phyloP scores from a whole-genome alignment of 345 rosid species.

The Nephelium lappaceum region DNA sequence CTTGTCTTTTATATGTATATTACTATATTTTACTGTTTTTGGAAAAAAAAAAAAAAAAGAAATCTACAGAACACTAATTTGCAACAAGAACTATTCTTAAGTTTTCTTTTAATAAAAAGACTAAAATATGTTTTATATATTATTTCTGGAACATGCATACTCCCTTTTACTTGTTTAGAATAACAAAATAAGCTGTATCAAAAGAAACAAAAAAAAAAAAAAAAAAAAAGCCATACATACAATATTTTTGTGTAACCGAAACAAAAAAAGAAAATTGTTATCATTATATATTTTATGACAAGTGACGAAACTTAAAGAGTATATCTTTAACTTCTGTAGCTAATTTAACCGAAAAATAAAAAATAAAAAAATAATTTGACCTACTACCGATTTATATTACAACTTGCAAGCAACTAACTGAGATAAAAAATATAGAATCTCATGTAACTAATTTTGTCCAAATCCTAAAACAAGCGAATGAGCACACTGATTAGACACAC shows the following conservation, averaged over 20 bases:
- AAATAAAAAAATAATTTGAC: constrained; percentile 3
- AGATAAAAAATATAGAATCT: no score
- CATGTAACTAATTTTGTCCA: no score
- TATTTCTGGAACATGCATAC: neutral
- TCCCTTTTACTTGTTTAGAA: neutral
- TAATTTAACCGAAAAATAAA: no score
- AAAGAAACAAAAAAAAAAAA: no score
- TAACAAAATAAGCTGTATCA: neutral
- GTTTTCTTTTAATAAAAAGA: no score
- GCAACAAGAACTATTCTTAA: neutral
- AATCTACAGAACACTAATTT: no score
- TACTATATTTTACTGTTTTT: no score
- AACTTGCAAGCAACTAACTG: no score
- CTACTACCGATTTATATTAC: neutral
- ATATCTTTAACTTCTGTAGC: neutral
- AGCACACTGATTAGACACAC: neutral
- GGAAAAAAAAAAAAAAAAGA: no score
- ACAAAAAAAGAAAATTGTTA: no score
- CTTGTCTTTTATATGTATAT: neutral
- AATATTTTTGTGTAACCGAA: neutral
- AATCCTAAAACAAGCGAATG: neutral
- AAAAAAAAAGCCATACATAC: neutral
- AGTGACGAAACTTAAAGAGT: neutral
- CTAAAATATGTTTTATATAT: neutral
- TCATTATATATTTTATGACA: neutral